Base-by-base conservation (phyloP, 1,284 basidiomycete genomes). In the Exobasidium rhododendri region DNA sequence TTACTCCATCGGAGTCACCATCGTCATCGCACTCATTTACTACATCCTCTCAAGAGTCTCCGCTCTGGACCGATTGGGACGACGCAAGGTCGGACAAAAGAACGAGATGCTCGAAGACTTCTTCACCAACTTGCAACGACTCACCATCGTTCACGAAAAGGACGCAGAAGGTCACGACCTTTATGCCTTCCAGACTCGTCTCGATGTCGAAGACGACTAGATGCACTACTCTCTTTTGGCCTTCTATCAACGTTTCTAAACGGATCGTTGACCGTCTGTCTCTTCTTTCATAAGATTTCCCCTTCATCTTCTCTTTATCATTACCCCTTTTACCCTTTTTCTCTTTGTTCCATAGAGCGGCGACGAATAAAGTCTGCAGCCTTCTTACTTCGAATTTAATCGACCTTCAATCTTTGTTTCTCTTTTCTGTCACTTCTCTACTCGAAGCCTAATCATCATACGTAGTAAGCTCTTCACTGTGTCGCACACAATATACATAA, bases 121-220 rank as follows among this genome's bases (percentile, higher is more conserved):
- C 78, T 71, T 84, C 58, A 80, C 80, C 47, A 82, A 83, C 63
- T 69, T 85, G 44, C 81, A 83, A 64, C 78, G 83, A 40, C 78
- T 85, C 56, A 84, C 84, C 45, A 80, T 84, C 50, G 82, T 84
- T 17, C 84, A 84, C 74, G 83, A 79, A 71, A 79, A 79, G 75
- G 67, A 62, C 59, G 82, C 62, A 13, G 70, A 73, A 20, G 77
- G 72, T 59, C 66, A 69, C 62, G 73, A 78, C 59, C 63, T 74
- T 51, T 79, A 75, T 73, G 66, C 69, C 61, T 78, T 79, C 77
- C 65, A 71, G 63, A 74, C 71, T 30, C 74, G 77, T 56, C 70
- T 75, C 63, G 77, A 79, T 61, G 70, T 79, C 61, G 73, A 73
- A 64, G 77, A 78, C 65, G 75, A 78, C 70, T 76, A 74, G 68